These are phyloP conservation scores for Peronospora farinosa DNA, from an alignment of 352 stramenopile species.

Conservation along the genomic window DNA sequence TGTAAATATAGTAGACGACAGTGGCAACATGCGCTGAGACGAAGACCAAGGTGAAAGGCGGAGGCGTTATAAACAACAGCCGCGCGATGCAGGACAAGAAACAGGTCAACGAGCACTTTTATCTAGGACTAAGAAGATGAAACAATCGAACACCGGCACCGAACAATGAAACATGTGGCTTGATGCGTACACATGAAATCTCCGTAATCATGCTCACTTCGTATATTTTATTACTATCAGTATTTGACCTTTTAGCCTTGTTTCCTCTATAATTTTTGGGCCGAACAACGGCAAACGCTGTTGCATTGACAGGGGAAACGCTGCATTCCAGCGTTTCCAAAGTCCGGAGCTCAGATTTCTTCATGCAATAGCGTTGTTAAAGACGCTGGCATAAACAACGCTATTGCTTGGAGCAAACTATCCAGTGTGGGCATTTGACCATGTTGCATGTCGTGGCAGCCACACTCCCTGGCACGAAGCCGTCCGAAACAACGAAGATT, in stretches of 20 bases:
- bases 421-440: not conserved
- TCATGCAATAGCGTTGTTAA: too few species aligned
- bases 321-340: too few species aligned
- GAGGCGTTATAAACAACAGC: slow-evolving; percentile 27
- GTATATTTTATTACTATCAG: not conserved
- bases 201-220: not conserved
- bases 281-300: too few species aligned
- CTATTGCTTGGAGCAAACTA: too few species aligned
- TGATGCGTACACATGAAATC: not conserved
- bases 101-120: slow-evolving; percentile 15
- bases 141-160: slow-evolving; percentile 9
- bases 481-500: not conserved
- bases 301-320: too few species aligned
- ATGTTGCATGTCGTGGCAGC: not conserved
- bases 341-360: too few species aligned
- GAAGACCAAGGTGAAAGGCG: slow-evolving; percentile 2
- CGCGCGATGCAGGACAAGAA: slow-evolving; percentile 20
- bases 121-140: slow-evolving; percentile 20
- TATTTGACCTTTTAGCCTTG: not conserved
- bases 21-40: slow-evolving; percentile 9
- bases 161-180: not conserved
- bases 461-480: slow-evolving; percentile 6
- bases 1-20: slow-evolving; percentile 13
- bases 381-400: too few species aligned
- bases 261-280: too few species aligned